Evolutionary conservation across 331 rosid genomes (phyloP).

Genomic region (Acacia concinna): DNA sequence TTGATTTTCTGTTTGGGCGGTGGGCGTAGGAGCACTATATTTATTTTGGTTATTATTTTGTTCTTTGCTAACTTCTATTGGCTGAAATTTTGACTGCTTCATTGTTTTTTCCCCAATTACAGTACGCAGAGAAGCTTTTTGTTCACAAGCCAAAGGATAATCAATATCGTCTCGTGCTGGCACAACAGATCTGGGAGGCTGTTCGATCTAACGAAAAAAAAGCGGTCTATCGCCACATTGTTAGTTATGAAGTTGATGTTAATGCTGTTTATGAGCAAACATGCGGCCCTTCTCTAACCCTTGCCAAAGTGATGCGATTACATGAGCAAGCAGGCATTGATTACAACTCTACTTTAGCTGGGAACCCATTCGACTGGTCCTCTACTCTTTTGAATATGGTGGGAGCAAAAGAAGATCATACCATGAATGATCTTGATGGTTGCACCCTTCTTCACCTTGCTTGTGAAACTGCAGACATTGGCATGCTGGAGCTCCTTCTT

Average conservation of each 20-base stretch:
- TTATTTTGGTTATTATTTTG: not conserved
- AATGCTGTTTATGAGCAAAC: conserved; percentile 72
- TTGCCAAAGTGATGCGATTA: conserved; percentile 87
- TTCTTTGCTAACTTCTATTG: conserved; percentile 6
- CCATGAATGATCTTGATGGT: conserved; percentile 69
- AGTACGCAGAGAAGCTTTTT: conserved; percentile 95
- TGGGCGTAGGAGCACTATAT: not conserved
- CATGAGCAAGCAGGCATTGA: conserved; percentile 74
- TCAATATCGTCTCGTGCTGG: conserved; percentile 67
- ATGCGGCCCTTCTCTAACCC: conserved; percentile 70
- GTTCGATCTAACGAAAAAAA: conserved; percentile 89
- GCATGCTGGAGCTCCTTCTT: conserved; percentile 94
- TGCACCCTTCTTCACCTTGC: conserved; percentile 91
- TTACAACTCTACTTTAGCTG: conserved; percentile 48
- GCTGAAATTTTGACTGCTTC: conserved; percentile 15
- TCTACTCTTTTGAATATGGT: conserved; percentile 52
- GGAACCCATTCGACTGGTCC: conserved; percentile 73
- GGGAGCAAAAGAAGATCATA: conserved; percentile 62
- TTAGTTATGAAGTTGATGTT: conserved; percentile 78
- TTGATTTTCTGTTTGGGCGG: not conserved
- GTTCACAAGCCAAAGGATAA: conserved; percentile 79
- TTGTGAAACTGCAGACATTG: conserved; percentile 89
- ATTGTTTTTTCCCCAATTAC: conserved; percentile 36
- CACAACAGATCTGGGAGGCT: conserved; percentile 92
- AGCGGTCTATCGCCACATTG: conserved; percentile 87